These are phyloP conservation scores for Ramularia collo-cygni DNA, from an alignment of 2,329 filamentous ascomycete genomes.

Conservation along the genomic window DNA sequence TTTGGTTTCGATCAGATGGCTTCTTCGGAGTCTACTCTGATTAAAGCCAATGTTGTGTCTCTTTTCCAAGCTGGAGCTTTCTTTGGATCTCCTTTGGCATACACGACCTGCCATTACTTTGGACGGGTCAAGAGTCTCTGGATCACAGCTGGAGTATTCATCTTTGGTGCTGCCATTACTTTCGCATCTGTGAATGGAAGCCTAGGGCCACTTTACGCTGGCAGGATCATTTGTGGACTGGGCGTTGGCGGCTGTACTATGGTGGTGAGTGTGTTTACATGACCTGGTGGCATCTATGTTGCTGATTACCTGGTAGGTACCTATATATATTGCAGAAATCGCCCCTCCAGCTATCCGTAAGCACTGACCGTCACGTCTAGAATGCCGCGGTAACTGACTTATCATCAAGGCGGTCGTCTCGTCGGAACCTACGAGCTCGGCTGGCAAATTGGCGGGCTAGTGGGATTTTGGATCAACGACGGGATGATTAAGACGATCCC, in stretches of 20 bases:
- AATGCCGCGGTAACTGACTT: no score
- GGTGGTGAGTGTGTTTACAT: no score
- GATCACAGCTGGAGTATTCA: constrained; percentile 39
- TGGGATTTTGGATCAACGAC: constrained; percentile 35
- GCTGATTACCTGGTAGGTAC: no score
- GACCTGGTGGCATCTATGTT: no score
- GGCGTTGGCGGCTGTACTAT: constrained; percentile 29
- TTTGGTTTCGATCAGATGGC: constrained; percentile 34
- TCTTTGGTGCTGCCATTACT: constrained; percentile 42
- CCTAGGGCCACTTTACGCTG: constrained; percentile 40
- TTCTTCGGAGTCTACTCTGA: constrained; percentile 31
- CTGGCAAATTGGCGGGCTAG: constrained; percentile 29
- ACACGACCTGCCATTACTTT: constrained; percentile 38
- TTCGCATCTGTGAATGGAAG: constrained; percentile 31
- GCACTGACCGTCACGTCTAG: background rate
- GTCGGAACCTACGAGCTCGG: constrained; percentile 29
- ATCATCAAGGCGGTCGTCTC: constrained; percentile 11
- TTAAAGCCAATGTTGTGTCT: constrained; percentile 44
- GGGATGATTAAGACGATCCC: constrained; percentile 27
- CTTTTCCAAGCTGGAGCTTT: constrained; percentile 45
- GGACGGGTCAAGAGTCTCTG: constrained; percentile 47
- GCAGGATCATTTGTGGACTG: constrained; percentile 30
- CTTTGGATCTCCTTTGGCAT: constrained; percentile 47
- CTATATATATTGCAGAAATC: constrained; percentile 41
- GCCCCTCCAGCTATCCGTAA: constrained; percentile 31